Conservation (phyloP, 352 stramenopile genomes). For the Globisporangium orthogonon region DNA sequence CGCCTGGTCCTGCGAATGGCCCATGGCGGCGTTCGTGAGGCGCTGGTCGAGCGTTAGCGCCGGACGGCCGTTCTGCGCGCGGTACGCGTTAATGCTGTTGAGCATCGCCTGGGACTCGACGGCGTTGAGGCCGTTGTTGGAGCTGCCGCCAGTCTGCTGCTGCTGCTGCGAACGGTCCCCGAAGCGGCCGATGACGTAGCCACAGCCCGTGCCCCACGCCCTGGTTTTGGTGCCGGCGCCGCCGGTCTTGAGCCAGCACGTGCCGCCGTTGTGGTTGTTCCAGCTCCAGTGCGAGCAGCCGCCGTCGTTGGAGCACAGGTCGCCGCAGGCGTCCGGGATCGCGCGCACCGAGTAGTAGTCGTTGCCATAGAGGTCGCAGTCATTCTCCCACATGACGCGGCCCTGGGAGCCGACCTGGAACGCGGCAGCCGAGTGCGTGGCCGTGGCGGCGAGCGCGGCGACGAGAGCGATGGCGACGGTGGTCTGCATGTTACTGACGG, state of each 20-base stretch:
- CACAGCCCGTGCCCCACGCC: constrained; percentile 21
- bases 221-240: not conserved
- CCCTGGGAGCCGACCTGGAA: constrained; percentile 7
- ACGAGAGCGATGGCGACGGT: constrained; percentile 5
- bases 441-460: constrained; percentile 4
- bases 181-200: constrained; percentile 37
- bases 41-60: constrained; percentile 33
- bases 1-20: constrained; percentile 27
- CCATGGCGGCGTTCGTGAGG: constrained; percentile 27
- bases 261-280: constrained; percentile 46
- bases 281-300: constrained; percentile 30
- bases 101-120: constrained; percentile 37
- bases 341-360: constrained; percentile 11
- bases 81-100: constrained; percentile 41
- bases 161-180: constrained; percentile 10
- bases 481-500: constrained; percentile 6
- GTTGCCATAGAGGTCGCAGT: constrained; percentile 16
- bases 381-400: constrained; percentile 18
- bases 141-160: not conserved
- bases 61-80: constrained; percentile 22
- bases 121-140: constrained; percentile 28
- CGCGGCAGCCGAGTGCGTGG: not conserved
- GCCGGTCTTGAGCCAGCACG: constrained; percentile 53
- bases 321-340: constrained; percentile 13
- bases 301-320: constrained; percentile 12